A percentile compares a stretch with the other conserved stretches of the same genome.
phyloP scores from a whole-genome alignment of 306 rosid genomes.

The Leucaena leucocephala region DNA sequence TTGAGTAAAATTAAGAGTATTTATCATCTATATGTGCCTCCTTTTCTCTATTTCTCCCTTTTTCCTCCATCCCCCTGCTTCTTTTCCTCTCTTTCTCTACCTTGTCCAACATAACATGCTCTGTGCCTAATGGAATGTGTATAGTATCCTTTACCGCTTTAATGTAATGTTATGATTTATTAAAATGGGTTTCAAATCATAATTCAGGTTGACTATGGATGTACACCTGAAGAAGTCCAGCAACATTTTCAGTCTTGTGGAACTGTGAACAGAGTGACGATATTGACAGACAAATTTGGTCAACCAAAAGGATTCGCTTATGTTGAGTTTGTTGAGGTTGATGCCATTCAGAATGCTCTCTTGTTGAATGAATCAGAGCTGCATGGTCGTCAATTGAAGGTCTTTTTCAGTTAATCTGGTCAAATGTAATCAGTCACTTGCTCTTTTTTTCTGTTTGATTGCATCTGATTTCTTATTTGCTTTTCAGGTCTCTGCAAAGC shows the following conservation, averaged over 20 bases:
- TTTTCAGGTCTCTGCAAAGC: slow-evolving; percentile 90
- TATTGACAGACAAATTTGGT: slow-evolving; percentile 98
- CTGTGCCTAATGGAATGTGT: slow-evolving; percentile 15
- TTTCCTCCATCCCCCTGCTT: neutral
- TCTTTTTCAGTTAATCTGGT: slow-evolving; percentile 30
- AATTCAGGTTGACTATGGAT: slow-evolving; percentile 92
- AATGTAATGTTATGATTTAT: slow-evolving; percentile 18
- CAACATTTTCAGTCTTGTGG: slow-evolving; percentile 99
- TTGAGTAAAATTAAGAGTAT: neutral
- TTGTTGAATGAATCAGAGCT: slow-evolving; percentile 91
- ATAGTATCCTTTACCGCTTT: slow-evolving; percentile 17
- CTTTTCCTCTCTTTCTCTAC: neutral
- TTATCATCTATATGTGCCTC: neutral
- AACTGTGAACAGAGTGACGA: slow-evolving; percentile 97
- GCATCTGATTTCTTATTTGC: slow-evolving; percentile 37
- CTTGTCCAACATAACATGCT: neutral
- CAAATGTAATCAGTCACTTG: slow-evolving; percentile 24
- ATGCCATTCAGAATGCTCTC: slow-evolving; percentile 93
- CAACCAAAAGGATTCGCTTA: slow-evolving; percentile 99
- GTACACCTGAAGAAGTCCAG: slow-evolving; percentile 99
- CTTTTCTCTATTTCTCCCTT: neutral
- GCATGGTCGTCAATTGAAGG: slow-evolving; percentile 99
- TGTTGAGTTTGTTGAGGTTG: slow-evolving; percentile 95
- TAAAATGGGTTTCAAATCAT: slow-evolving; percentile 37
- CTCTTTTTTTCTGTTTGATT: slow-evolving; percentile 27